Evolutionary conservation across 345 rosid genomes (phyloP).

Genomic region (Linum trigynum): DNA sequence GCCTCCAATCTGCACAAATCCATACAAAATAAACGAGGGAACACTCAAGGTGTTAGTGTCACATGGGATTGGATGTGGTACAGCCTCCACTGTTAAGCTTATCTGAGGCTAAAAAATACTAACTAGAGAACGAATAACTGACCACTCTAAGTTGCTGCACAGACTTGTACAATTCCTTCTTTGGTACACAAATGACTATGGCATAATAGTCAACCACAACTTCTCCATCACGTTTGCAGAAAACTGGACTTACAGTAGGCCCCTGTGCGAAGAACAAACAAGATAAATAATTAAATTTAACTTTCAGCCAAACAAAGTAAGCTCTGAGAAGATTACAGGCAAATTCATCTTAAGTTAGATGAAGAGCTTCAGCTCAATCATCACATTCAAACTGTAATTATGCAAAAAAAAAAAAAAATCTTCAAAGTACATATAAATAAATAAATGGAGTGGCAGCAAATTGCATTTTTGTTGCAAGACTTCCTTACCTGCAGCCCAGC

Average conservation of each 20-base stretch:
- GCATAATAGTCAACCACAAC: conserved; percentile 63
- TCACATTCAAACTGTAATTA: too few species aligned
- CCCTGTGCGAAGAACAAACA: conserved; percentile 39
- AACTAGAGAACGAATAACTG: conserved; percentile 16
- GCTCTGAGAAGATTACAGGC: background rate
- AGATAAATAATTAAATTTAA: background rate
- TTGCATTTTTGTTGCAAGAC: background rate
- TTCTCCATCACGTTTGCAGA: conserved; percentile 46
- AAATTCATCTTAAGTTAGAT: too few species aligned
- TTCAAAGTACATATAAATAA: too few species aligned
- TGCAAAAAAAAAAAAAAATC: too few species aligned
- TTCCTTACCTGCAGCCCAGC: conserved; percentile 73
- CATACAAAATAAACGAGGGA: background rate
- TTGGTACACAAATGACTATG: conserved; percentile 77
- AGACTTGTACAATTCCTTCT: conserved; percentile 62
- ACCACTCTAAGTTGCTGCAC: conserved; percentile 87
- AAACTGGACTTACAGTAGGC: conserved; percentile 87
- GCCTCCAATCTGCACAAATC: conserved; percentile 64
- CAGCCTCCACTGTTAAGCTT: too few species aligned
- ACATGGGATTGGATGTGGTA: too few species aligned
- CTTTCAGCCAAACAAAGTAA: too few species aligned
- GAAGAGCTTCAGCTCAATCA: too few species aligned
- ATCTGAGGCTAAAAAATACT: too few species aligned
- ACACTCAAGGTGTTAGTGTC: too few species aligned
- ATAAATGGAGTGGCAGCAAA: too few species aligned